Base-by-base conservation (phyloP, 2,329 filamentous ascomycete species). In the Pseudopithomyces chartarum region DNA sequence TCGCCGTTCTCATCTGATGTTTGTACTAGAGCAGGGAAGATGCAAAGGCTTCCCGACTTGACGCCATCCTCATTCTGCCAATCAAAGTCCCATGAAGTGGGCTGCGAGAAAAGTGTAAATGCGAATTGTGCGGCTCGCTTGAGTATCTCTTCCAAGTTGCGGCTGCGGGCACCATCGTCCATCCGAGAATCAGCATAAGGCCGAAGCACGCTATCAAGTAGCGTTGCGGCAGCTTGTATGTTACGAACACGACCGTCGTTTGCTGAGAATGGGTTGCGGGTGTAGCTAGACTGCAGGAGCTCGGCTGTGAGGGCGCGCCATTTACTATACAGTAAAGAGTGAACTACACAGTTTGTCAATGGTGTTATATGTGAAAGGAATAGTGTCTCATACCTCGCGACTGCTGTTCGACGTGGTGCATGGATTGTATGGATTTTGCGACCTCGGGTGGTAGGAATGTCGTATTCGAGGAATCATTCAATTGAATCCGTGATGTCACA, bases 21-120 rank as follows among this genome's bases (percentile, higher is more conserved):
- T 52, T 76, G 71, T 39, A 75, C 54, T 46, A 77, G 63, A 10
- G 69, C 70, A 7, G 74, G 74, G 42, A 74, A 76, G 12, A 75
- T 64, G 48, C 71, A 73, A 2, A 76, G 47, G 19, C 66, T 70
- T 8, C 69, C 70, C 8, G 67, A 61, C 40, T 65, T 62, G 10
- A 63, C 61, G 19, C 49, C 54, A 11, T 64, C 52, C 2, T 64
- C 59, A 36, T 64, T 61, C 32, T 69, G 61, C 73, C 73, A 76
- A 29, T 75, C 73, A 22, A 76, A 74, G 6, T 63, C 56, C 66
- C 66, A 77, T 7, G 59, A 55, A 26, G 65, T 70, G 0, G 69
- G 73, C 55, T 77, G 73, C 7, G 70, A 71, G 54, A 77, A 76
- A 2, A 76, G 56, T 0, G 69, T 65, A 45, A 71, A 75, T n/a